Evolutionary conservation across 2,329 filamentous ascomycete species (phyloP).

Genomic region (Penicillium thymicola): DNA sequence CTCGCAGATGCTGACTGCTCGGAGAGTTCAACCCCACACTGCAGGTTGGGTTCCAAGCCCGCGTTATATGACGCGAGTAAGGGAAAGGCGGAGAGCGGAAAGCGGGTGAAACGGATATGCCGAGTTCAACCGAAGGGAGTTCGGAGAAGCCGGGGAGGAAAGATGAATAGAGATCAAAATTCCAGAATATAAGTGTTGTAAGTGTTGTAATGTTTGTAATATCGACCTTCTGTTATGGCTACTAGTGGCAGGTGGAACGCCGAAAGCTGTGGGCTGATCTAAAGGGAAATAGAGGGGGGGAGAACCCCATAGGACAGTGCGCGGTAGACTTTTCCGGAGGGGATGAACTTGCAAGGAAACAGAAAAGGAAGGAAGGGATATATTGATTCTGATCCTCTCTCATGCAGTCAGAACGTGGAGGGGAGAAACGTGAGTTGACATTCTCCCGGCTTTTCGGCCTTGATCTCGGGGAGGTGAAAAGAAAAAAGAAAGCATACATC

Average conservation of each 20-base stretch:
- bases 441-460: neutral
- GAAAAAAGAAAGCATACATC: neutral
- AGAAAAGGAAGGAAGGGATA: neutral
- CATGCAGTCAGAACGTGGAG: slow-evolving; percentile 1
- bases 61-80: neutral
- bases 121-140: slow-evolving; percentile 7
- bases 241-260: neutral
- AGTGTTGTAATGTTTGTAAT: neutral
- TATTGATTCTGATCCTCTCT: neutral
- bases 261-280: neutral
- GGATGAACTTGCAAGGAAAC: neutral
- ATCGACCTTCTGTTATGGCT: neutral
- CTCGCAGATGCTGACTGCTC: slow-evolving; percentile 7
- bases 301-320: neutral
- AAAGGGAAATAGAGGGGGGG: neutral
- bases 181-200: neutral
- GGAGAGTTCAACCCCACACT: slow-evolving; percentile 8
- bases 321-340: neutral
- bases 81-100: slow-evolving; percentile 1
- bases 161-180: neutral
- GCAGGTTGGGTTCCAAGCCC: slow-evolving; percentile 2
- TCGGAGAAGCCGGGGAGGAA: neutral
- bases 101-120: slow-evolving; percentile 17
- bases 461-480: neutral
- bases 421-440: neutral